These are phyloP conservation scores for Boeremia lycopersici DNA, from an alignment of 2,329 filamentous ascomycete genomes.

Conservation along the genomic window DNA sequence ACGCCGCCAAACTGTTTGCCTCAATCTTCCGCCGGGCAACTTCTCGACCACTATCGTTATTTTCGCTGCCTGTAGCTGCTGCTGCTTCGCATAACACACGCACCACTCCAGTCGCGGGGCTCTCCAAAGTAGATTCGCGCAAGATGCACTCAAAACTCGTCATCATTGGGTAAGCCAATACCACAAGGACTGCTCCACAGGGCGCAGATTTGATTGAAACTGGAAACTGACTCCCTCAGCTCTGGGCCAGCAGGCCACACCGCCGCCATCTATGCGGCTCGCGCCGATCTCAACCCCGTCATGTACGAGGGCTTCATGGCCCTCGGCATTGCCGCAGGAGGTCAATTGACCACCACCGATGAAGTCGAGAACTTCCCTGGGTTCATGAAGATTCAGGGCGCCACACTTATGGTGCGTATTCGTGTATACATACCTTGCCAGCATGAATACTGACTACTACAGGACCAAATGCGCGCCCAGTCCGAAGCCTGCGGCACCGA, in stretches of 20 bases:
- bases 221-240: slow-evolving; percentile 56
- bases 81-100: slow-evolving; percentile 72
- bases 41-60: slow-evolving; percentile 72
- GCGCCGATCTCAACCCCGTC: slow-evolving; percentile 92
- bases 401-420: slow-evolving; percentile 76
- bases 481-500: slow-evolving; percentile 90
- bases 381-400: slow-evolving; percentile 87
- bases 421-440: background rate
- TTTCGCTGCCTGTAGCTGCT: slow-evolving; percentile 73
- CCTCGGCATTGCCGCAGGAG: slow-evolving; percentile 93
- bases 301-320: slow-evolving; percentile 98
- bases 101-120: slow-evolving; percentile 49
- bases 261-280: slow-evolving; percentile 92
- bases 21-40: slow-evolving; percentile 73
- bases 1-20: slow-evolving; percentile 89
- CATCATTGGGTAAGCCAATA: slow-evolving; percentile 54
- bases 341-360: slow-evolving; percentile 96
- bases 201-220: slow-evolving; percentile 15
- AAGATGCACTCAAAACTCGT: slow-evolving; percentile 95
- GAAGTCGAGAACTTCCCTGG: slow-evolving; percentile 98
- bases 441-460: slow-evolving; percentile 18
- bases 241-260: slow-evolving; percentile 98
- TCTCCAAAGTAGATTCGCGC: slow-evolving; percentile 49
- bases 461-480: slow-evolving; percentile 90
- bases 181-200: slow-evolving; percentile 50